These are phyloP conservation scores for Chloris gayana DNA, from an alignment of 176 grass and related monocot genomes.

Conservation along the genomic window DNA sequence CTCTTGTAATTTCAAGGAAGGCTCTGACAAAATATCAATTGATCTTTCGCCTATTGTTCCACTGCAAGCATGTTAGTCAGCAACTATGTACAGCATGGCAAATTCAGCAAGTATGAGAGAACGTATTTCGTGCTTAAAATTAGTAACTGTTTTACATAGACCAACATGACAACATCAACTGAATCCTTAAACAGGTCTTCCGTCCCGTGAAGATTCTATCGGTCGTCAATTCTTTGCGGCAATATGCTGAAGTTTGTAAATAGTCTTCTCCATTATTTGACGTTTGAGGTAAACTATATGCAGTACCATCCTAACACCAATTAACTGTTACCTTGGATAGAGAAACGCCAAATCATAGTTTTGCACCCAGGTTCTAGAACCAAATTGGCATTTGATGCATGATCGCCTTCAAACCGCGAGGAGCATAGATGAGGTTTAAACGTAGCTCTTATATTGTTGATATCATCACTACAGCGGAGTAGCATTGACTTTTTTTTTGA, in stretches of 20 bases:
- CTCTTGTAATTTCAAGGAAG: slow-evolving; percentile 95
- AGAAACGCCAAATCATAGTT: too few relatives aligned
- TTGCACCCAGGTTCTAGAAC: slow-evolving; percentile 77
- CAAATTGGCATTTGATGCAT: slow-evolving; percentile 97
- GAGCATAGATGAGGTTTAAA: slow-evolving; percentile 95
- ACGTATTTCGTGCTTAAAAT: slow-evolving; percentile 7
- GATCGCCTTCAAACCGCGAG: slow-evolving; percentile 77
- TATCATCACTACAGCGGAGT: not conserved
- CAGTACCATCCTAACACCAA: not conserved
- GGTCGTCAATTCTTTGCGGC: slow-evolving; percentile 89
- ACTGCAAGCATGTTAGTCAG: slow-evolving; percentile 94
- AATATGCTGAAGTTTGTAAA: slow-evolving; percentile 99
- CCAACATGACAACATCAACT: slow-evolving; percentile 7
- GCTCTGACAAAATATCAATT: slow-evolving; percentile 97
- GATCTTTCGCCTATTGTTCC: slow-evolving; percentile 93
- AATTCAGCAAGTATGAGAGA: slow-evolving; percentile 75
- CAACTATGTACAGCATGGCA: slow-evolving; percentile 94
- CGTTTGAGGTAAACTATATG: slow-evolving; percentile 81
- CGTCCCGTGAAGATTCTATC: slow-evolving; percentile 72
- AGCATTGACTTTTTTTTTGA: slow-evolving; percentile 26
- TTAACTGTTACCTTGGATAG: too few relatives aligned
- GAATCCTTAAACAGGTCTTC: slow-evolving; percentile 64
- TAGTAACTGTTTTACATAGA: slow-evolving; percentile 21
- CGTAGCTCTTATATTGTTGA: slow-evolving; percentile 4
- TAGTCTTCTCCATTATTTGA: slow-evolving; percentile 98